Evolutionary conservation across 345 rosid genomes (phyloP).

Genomic region (Eucalyptus pauciflora): DNA sequence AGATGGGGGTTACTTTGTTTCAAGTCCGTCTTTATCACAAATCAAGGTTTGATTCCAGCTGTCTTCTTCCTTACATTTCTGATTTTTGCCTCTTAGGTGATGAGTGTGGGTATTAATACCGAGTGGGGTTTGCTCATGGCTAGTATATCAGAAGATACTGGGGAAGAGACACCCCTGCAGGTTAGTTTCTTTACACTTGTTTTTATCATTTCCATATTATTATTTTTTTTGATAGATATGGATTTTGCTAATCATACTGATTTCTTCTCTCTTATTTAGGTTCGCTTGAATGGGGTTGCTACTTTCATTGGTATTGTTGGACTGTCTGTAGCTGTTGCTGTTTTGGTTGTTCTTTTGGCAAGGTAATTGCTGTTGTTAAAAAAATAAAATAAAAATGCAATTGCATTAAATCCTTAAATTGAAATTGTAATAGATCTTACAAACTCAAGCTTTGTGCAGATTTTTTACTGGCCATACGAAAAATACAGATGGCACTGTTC

Average conservation of each 20-base stretch:
- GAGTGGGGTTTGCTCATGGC: slow-evolving; percentile 99
- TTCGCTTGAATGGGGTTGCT: slow-evolving; percentile 95
- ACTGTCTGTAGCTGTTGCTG: slow-evolving; percentile 71
- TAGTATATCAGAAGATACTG: slow-evolving; percentile 93
- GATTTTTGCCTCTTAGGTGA: slow-evolving; percentile 36
- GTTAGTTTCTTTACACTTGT: slow-evolving; percentile 4
- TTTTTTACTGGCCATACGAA: slow-evolving; percentile 73
- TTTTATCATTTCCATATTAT: background rate
- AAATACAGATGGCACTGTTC: slow-evolving; percentile 24
- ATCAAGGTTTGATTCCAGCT: background rate
- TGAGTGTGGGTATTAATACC: slow-evolving; percentile 88
- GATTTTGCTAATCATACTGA: background rate
- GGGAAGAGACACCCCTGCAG: slow-evolving; percentile 99
- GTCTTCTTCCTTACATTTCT: background rate
- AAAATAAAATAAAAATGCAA: background rate
- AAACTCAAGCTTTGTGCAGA: slow-evolving; percentile 11
- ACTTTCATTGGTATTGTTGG: slow-evolving; percentile 96
- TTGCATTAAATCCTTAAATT: too few relatives aligned
- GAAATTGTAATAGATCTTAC: background rate
- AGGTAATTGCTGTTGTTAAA: slow-evolving; percentile 26
- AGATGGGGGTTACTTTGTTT: background rate
- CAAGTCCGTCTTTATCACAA: background rate
- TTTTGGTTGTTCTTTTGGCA: slow-evolving; percentile 71
- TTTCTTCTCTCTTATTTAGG: slow-evolving; percentile 34
- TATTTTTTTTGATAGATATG: background rate